Base-by-base conservation (phyloP, 2,329 filamentous ascomycete species). In the Plectosphaerella sp. region DNA sequence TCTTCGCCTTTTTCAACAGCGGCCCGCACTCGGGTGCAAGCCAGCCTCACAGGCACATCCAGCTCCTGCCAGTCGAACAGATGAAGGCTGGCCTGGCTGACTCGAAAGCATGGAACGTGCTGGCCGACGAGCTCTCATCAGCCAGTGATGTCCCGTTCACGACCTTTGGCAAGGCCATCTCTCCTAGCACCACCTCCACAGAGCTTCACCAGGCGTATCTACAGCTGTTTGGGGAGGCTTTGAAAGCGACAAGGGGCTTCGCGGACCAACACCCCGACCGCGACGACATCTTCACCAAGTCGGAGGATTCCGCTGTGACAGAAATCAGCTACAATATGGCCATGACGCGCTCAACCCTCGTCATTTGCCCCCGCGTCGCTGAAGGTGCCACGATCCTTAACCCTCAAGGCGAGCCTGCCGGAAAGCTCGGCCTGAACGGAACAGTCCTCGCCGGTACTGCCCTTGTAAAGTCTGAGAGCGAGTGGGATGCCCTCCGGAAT, bases 1-100 rank as follows among this genome's bases (percentile, higher is more conserved):
- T 88, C 2, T 87, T 80, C 58, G 83, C 79, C 1, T 88, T 88
- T 62, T 89, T 87, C 75, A 91, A 90, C 66, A 84, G 81, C 33
- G 87, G 87, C 2, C 66, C 75, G 11, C 76, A 86, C 60, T 88
- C 84, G 5, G 87, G 87, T 3, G 86, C 87, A 1, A 87, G 83
- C 57, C 87, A 91, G 64, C 79, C 86, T 12, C 87, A 90, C 62
- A 69, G 87, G 4, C 87, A 91, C 61, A 66, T 91, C 24, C 87
- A 91, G 65, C 76, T 90, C n/a, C 67, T 91, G 4, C 85, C 86
- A 0, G 75, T 89, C 0, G 74, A 79, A 8, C 69, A 74, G 16
- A 89, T 90, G 85, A 74, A 70, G 36, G 75, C 77, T 12, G 82
- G 80, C 0, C 58, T 84, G 6, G 50, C 52, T 5, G 58, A 52